Percentiles rank a stretch among this genome's conserved stretches.
These are phyloP conservation scores for Dovyalis caffra DNA, from an alignment of 345 rosid species.

Conservation along the genomic window DNA sequence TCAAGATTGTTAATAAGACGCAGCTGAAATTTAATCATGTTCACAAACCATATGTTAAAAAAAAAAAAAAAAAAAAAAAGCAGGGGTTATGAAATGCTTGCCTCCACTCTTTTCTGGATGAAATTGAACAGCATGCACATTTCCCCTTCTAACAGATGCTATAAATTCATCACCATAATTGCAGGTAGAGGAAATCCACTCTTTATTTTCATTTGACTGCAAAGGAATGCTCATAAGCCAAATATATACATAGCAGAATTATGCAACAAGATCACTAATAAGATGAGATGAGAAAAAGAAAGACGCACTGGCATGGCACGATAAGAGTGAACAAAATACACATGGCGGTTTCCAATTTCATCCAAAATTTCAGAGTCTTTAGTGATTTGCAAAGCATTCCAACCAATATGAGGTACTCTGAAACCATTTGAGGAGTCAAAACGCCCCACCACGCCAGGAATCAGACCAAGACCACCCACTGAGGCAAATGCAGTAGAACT, in stretches of 20 bases:
- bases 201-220: conserved; percentile 74
- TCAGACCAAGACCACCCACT: conserved; percentile 92
- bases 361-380: conserved; percentile 75
- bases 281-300: not conserved
- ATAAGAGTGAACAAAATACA: conserved; percentile 96
- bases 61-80: not conserved
- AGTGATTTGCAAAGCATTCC: conserved; percentile 84
- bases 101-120: conserved; percentile 99
- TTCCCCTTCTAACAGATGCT: conserved; percentile 86
- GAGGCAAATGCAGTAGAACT: conserved; percentile 20
- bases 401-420: conserved; percentile 93
- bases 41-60: not conserved
- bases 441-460: conserved; percentile 88
- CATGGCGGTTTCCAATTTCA: conserved; percentile 76
- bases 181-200: conserved; percentile 92
- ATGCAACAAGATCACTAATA: conserved; percentile 5
- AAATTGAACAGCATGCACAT: conserved; percentile 96
- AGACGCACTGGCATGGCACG: conserved; percentile 76
- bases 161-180: conserved; percentile 75
- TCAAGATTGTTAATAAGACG: not conserved
- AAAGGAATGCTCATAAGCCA: conserved; percentile 13
- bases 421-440: conserved; percentile 78
- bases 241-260: not conserved
- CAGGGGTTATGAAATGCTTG: conserved; percentile 19
- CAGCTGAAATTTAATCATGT: not conserved